Percentiles rank a stretch among this genome's conserved stretches.
phyloP scores from a whole-genome alignment of 768 basidiomycete species.

The Jaapia argillacea region DNA sequence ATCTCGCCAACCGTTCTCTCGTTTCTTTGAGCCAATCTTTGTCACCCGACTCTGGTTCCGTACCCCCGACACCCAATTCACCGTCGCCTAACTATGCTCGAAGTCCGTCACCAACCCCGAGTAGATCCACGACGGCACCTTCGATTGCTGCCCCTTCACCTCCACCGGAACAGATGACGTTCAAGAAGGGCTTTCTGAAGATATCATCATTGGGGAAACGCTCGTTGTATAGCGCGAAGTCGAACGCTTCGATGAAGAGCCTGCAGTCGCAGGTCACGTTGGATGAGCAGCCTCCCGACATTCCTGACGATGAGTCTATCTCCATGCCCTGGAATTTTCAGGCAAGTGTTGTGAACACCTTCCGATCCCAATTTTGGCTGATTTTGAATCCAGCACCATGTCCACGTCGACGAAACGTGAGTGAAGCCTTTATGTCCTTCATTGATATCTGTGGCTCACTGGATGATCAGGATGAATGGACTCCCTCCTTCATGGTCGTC shows the following conservation, averaged over 20 bases:
- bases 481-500: constrained; percentile 69
- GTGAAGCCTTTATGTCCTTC: constrained; percentile 12
- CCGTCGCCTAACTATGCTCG: constrained; percentile 19
- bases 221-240: not conserved
- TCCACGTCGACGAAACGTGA: constrained; percentile 71
- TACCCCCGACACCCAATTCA: constrained; percentile 12
- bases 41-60: constrained; percentile 31
- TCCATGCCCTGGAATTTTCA: constrained; percentile 71
- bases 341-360: constrained; percentile 26
- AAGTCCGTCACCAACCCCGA: constrained; percentile 5
- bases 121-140: not conserved
- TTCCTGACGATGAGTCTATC: constrained; percentile 48
- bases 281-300: constrained; percentile 20
- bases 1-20: constrained; percentile 28
- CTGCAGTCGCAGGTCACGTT: too few species aligned
- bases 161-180: constrained; percentile 4
- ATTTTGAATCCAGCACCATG: constrained; percentile 43
- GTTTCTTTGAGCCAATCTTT: constrained; percentile 36
- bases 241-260: not conserved
- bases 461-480: constrained; percentile 36
- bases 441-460: constrained; percentile 31
- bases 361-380: constrained; percentile 1
- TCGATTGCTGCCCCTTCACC: constrained; percentile 5
- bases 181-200: constrained; percentile 16
- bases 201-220: not conserved